Evolutionary conservation across 805 yeast species (phyloP).

Genomic region (Brettanomyces naardenensis): DNA sequence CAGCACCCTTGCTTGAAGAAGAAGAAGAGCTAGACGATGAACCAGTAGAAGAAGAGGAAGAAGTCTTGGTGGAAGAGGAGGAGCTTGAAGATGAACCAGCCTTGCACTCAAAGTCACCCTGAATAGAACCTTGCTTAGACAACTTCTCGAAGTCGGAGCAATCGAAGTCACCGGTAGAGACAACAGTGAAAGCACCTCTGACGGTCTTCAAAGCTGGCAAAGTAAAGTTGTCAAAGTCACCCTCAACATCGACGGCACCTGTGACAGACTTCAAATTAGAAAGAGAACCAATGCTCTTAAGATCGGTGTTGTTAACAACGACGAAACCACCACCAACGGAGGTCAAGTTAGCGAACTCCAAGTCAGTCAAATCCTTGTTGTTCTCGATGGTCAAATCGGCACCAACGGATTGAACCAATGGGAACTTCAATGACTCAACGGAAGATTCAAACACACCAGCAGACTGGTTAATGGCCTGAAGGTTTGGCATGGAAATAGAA

Average conservation of each 20-base stretch:
- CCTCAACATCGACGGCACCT: slow-evolving; percentile 81
- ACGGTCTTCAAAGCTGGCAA: slow-evolving; percentile 69
- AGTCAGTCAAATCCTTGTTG: slow-evolving; percentile 62
- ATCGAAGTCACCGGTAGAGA: slow-evolving; percentile 68
- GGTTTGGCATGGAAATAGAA: slow-evolving; percentile 60
- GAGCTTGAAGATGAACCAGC: slow-evolving; percentile 51
- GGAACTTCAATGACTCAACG: slow-evolving; percentile 45
- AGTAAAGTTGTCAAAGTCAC: slow-evolving; percentile 75
- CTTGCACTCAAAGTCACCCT: slow-evolving; percentile 83
- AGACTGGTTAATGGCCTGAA: slow-evolving; percentile 71
- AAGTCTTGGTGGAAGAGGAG: slow-evolving; percentile 21
- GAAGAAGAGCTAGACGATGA: slow-evolving; percentile 18
- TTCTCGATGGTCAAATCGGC: slow-evolving; percentile 69
- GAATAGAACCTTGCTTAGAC: slow-evolving; percentile 73
- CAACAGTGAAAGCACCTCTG: slow-evolving; percentile 86
- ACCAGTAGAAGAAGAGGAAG: slow-evolving; percentile 21
- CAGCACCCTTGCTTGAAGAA: slow-evolving; percentile 23
- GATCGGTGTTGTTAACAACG: slow-evolving; percentile 75
- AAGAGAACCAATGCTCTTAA: slow-evolving; percentile 64
- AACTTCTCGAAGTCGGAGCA: slow-evolving; percentile 70
- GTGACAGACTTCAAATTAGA: slow-evolving; percentile 63
- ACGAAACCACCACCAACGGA: slow-evolving; percentile 89
- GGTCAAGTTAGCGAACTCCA: slow-evolving; percentile 64
- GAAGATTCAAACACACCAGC: slow-evolving; percentile 73
- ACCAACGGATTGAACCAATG: slow-evolving; percentile 58